phyloP scores from a whole-genome alignment of 805 yeast genomes.

The Torulaspora maleeae region DNA sequence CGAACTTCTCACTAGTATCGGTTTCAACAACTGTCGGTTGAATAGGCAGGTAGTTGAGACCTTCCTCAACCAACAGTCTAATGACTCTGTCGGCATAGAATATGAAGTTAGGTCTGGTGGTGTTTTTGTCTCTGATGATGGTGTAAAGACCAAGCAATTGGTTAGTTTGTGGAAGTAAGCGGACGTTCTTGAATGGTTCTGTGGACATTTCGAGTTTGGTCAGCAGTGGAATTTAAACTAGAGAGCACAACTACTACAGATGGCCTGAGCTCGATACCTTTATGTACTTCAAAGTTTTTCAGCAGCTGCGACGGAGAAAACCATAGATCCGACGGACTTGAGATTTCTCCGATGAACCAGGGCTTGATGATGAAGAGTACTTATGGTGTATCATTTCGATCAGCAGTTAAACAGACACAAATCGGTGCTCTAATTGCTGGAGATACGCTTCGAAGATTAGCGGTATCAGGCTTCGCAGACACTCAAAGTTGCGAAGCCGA shows the following conservation, averaged over 20 bases:
- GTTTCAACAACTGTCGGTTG: slow-evolving; percentile 61
- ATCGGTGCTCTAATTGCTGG: too few species aligned
- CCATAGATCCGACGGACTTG: slow-evolving; percentile 4
- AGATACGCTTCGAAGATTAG: too few species aligned
- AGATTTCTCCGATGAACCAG: not conserved
- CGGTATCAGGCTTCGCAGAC: too few species aligned
- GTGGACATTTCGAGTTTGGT: slow-evolving; percentile 24
- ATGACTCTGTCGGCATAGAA: slow-evolving; percentile 95
- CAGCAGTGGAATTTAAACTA: not conserved
- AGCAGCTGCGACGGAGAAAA: not conserved
- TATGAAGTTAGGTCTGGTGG: slow-evolving; percentile 87
- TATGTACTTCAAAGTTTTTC: not conserved
- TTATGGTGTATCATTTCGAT: too few species aligned
- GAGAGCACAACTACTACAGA: too few species aligned
- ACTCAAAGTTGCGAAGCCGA: too few species aligned
- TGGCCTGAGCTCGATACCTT: not conserved
- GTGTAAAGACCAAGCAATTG: slow-evolving; percentile 85
- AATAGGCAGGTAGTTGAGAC: slow-evolving; percentile 92
- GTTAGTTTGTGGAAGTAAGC: slow-evolving; percentile 78
- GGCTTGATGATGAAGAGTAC: not conserved
- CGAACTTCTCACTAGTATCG: slow-evolving; percentile 65
- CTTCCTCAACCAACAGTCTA: slow-evolving; percentile 89
- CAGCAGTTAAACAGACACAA: too few species aligned
- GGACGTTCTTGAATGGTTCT: slow-evolving; percentile 46
- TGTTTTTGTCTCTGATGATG: slow-evolving; percentile 76